Evolutionary conservation across 176 grass and related monocot genomes (phyloP).

Genomic region (Musa schizocarpa): DNA sequence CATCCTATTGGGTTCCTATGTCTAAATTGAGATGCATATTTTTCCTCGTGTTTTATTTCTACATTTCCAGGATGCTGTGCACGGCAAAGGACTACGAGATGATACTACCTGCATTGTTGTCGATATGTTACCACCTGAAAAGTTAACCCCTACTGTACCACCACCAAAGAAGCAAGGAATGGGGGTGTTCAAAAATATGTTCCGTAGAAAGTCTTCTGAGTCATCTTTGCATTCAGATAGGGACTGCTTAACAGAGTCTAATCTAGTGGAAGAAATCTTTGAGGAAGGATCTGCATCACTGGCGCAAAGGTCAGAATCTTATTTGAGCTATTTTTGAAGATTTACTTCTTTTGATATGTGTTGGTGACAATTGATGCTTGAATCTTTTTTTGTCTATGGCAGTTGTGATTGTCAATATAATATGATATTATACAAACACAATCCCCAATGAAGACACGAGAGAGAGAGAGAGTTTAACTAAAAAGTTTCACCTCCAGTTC

Average conservation of each 20-base stretch:
- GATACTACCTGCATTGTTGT: constrained; percentile 98
- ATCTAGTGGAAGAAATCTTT: constrained; percentile 96
- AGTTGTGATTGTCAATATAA: too few relatives aligned
- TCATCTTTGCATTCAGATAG: constrained; percentile 32
- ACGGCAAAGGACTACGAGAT: constrained; percentile 65
- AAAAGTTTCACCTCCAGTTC: too few relatives aligned
- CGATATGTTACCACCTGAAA: constrained; percentile 77
- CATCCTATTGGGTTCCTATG: constrained; percentile 7
- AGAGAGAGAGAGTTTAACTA: too few relatives aligned
- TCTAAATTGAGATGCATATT: constrained; percentile 16
- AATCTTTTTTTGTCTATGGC: background rate
- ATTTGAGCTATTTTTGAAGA: background rate
- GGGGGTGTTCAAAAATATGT: constrained; percentile 61
- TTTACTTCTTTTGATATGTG: background rate
- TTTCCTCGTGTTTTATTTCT: constrained; percentile 6
- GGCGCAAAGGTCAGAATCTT: constrained; percentile 40
- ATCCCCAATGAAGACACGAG: too few relatives aligned
- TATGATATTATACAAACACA: too few relatives aligned
- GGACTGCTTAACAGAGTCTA: constrained; percentile 41
- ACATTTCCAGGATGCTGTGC: constrained; percentile 63
- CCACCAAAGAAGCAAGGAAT: constrained; percentile 60
- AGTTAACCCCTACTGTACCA: constrained; percentile 22
- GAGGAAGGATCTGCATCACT: constrained; percentile 78
- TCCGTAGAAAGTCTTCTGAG: constrained; percentile 45
- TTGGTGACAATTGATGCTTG: background rate